Evolutionary conservation across 441 rosid genomes (phyloP).

Genomic region (Populus hybrid): DNA sequence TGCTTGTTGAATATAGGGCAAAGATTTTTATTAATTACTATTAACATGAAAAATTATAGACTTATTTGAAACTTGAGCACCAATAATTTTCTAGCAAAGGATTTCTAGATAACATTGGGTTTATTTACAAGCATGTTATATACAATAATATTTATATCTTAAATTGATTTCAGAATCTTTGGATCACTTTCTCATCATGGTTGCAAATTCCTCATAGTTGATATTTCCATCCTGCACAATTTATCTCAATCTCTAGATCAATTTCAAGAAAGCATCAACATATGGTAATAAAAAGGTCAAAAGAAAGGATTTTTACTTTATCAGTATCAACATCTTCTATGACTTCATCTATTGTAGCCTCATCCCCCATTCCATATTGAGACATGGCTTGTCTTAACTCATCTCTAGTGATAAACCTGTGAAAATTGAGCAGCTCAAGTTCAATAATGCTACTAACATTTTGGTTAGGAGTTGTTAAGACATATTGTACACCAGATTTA

Average conservation of each 20-base stretch:
- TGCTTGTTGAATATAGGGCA: no score
- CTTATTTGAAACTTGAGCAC: no score
- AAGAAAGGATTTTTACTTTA: slow-evolving; percentile 27
- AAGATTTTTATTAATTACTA: no score
- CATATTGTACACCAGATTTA: neutral
- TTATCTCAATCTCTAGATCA: neutral
- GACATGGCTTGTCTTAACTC: slow-evolving; percentile 80
- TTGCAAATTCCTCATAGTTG: slow-evolving; percentile 66
- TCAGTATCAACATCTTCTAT: slow-evolving; percentile 73
- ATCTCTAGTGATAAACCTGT: slow-evolving; percentile 78
- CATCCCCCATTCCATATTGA: slow-evolving; percentile 77
- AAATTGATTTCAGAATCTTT: neutral
- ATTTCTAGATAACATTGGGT: neutral
- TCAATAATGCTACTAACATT: neutral
- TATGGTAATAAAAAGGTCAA: neutral
- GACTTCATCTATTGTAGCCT: slow-evolving; percentile 69
- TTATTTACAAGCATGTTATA: neutral
- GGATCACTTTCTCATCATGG: slow-evolving; percentile 78
- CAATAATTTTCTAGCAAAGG: no score
- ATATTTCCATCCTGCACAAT: slow-evolving; percentile 61
- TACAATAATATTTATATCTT: neutral
- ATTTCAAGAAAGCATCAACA: neutral
- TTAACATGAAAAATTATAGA: no score
- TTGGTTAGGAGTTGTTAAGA: neutral
- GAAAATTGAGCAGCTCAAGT: neutral